Percentiles rank a stretch among this genome's conserved stretches.
Evolutionary conservation across 306 rosid genomes (phyloP).

Genomic region (cucumber (Cucumis sativus)): Cucumber_9930_V3 NC_026660.2:28850001-28850500

Average conservation of each 20-base stretch:
- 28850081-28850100: background rate
- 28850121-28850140: background rate
- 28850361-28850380: background rate
- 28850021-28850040: background rate
- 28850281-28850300: slow-evolving; percentile 6
- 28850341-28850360: too few relatives aligned
- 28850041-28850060: background rate
- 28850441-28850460: background rate
- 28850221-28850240: background rate
- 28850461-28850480: slow-evolving; percentile 5
- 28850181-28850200: background rate
- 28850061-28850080: background rate
- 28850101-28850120: background rate
- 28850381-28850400: background rate
- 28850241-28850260: background rate
- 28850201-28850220: background rate
- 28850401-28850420: background rate
- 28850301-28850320: slow-evolving; percentile 11
- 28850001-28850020: background rate
- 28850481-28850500: background rate
- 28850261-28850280: slow-evolving; percentile 11
- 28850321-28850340: background rate
- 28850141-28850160: background rate
- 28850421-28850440: background rate
- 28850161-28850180: background rate